phyloP scores from a whole-genome alignment of 2,329 filamentous ascomycete genomes.

The Venturia oleaginea region DNA sequence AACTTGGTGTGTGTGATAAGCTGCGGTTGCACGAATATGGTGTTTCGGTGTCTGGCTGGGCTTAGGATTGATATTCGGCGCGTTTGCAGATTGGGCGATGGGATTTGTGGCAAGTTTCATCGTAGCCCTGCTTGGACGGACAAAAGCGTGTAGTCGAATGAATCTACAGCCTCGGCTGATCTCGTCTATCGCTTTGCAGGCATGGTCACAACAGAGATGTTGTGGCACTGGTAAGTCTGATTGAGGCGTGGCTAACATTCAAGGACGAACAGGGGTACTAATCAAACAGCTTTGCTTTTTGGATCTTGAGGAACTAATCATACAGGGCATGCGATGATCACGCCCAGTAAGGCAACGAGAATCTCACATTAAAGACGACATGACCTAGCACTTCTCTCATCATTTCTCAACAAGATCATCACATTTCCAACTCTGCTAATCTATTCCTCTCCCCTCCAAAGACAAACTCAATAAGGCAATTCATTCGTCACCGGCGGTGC shows the following conservation, averaged over 20 bases:
- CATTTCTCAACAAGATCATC: background rate
- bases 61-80: background rate
- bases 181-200: background rate
- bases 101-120: background rate
- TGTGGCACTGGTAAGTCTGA: background rate
- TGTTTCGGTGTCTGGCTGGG: background rate
- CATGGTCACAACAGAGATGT: background rate
- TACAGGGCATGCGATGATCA: background rate
- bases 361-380: background rate
- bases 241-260: background rate
- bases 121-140: background rate
- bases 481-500: background rate
- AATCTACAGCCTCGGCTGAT: slow-evolving; percentile 1
- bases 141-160: background rate
- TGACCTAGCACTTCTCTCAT: background rate
- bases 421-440: background rate
- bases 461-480: background rate
- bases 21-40: background rate
- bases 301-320: background rate
- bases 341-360: background rate
- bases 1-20: background rate
- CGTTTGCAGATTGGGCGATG: background rate
- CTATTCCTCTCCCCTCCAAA: background rate
- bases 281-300: background rate
- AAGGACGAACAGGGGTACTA: background rate